Percentiles rank a stretch among this genome's conserved stretches.
Evolutionary conservation across 768 basidiomycete species (phyloP).

Genomic region (Pilatotrama ljubarskyi): DNA sequence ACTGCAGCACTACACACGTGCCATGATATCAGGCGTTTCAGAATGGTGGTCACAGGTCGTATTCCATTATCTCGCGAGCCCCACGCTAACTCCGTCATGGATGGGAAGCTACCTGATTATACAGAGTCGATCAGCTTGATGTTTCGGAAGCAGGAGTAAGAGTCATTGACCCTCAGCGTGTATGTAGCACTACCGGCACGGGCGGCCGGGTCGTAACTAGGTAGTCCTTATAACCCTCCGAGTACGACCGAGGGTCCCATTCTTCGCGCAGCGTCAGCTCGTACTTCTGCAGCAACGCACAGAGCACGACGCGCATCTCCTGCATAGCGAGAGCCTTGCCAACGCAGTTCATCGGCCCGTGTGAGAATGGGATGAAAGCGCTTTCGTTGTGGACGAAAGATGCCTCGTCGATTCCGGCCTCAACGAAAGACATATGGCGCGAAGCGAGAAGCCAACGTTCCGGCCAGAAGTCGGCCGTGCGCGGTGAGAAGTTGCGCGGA

Average conservation of each 20-base stretch:
- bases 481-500: slow-evolving; percentile 45
- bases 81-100: no score
- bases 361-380: slow-evolving; percentile 45
- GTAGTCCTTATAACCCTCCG: slow-evolving; percentile 30
- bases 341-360: slow-evolving; percentile 51
- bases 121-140: no score
- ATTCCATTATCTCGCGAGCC: no score
- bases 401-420: neutral
- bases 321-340: slow-evolving; percentile 45
- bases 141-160: no score
- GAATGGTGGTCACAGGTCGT: no score
- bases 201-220: slow-evolving; percentile 31
- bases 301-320: slow-evolving; percentile 35
- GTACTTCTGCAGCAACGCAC: slow-evolving; percentile 36
- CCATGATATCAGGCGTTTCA: no score
- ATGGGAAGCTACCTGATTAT: no score
- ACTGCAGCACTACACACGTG: no score
- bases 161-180: no score
- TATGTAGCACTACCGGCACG: slow-evolving; percentile 19
- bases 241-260: slow-evolving; percentile 31
- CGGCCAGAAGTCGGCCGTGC: slow-evolving; percentile 42
- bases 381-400: slow-evolving; percentile 26
- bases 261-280: slow-evolving; percentile 32
- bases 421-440: neutral
- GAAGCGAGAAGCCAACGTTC: slow-evolving; percentile 41